Percentiles rank a stretch among this genome's conserved stretches.
These are phyloP conservation scores for Exserohilum turcica DNA, from an alignment of 2,329 filamentous ascomycete species.

Conservation along the genomic window DNA sequence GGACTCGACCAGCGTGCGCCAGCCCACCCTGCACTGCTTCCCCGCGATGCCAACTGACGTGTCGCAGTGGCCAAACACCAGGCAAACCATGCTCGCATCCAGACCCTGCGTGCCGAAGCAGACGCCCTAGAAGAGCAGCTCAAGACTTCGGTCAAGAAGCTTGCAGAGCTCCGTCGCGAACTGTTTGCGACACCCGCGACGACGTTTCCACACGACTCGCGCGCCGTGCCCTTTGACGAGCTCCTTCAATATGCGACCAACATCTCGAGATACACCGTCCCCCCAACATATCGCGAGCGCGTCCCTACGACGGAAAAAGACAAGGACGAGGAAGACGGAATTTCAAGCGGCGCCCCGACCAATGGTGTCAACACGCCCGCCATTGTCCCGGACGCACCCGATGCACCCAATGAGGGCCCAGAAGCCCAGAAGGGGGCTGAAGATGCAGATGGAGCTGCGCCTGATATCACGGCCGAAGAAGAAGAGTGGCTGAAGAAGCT, in stretches of 20 bases:
- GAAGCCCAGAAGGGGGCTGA: constrained; percentile 23
- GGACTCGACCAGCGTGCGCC: constrained; percentile 68
- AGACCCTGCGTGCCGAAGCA: constrained; percentile 69
- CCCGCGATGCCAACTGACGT: constrained; percentile 9
- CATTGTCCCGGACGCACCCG: constrained; percentile 28
- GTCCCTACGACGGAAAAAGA: constrained; percentile 27
- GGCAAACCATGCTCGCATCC: constrained; percentile 71
- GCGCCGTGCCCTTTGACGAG: constrained; percentile 68
- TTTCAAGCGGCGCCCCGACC: constrained; percentile 31
- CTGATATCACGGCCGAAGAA: constrained; percentile 38
- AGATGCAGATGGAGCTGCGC: constrained; percentile 10
- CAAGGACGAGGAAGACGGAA: constrained; percentile 25
- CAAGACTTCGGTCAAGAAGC: constrained; percentile 69
- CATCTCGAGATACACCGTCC: constrained; percentile 79
- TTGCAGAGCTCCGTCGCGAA: constrained; percentile 75
- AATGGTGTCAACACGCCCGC: constrained; percentile 39
- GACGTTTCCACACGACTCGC: constrained; percentile 47
- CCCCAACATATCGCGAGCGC: constrained; percentile 59
- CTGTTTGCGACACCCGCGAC: constrained; percentile 60
- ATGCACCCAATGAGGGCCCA: constrained; percentile 30
- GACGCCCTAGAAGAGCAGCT: constrained; percentile 72
- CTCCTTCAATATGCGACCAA: constrained; percentile 77
- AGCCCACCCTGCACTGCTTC: background rate
- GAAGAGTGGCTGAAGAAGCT: constrained; percentile 44
- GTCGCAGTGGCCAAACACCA: constrained; percentile 73